phyloP scores from a whole-genome alignment of 1,139 yeast species.

The Debaryomyces singareniensis region DNA sequence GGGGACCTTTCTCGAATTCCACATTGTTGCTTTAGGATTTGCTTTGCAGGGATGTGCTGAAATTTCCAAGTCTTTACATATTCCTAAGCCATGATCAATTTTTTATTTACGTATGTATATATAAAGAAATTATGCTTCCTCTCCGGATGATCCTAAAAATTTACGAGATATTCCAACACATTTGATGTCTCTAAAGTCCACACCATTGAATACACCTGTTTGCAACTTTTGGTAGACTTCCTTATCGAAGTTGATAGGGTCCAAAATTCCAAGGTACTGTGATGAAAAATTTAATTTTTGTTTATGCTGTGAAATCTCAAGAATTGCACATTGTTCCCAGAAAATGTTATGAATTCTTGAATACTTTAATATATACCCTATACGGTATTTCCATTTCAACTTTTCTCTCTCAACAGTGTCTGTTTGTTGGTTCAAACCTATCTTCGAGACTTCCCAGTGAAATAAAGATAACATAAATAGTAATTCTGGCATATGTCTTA shows the following conservation, averaged over 20 bases:
- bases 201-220: slow-evolving; percentile 19
- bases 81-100: slow-evolving; percentile 67
- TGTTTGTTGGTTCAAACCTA: slow-evolving; percentile 22
- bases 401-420: slow-evolving; percentile 8
- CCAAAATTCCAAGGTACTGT: slow-evolving; percentile 30
- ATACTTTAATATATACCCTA: slow-evolving; percentile 10
- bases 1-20: slow-evolving; percentile 63
- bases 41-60: slow-evolving; percentile 82
- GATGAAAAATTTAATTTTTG: slow-evolving; percentile 23
- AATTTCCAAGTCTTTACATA: slow-evolving; percentile 83
- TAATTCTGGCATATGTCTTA: slow-evolving; percentile 25
- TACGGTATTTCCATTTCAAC: slow-evolving; percentile 13
- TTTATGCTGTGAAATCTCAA: slow-evolving; percentile 25
- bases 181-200: slow-evolving; percentile 18
- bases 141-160: too few relatives aligned
- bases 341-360: slow-evolving; percentile 28
- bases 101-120: background rate
- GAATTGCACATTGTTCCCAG: slow-evolving; percentile 31
- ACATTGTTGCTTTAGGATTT: slow-evolving; percentile 60
- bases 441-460: slow-evolving; percentile 24
- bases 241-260: slow-evolving; percentile 29
- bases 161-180: background rate
- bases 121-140: too few relatives aligned
- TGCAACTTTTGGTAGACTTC: slow-evolving; percentile 20
- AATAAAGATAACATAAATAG: slow-evolving; percentile 25